Conservation (phyloP, 2,329 filamentous ascomycete genomes). For the Daldinia eschscholtzii region DNA sequence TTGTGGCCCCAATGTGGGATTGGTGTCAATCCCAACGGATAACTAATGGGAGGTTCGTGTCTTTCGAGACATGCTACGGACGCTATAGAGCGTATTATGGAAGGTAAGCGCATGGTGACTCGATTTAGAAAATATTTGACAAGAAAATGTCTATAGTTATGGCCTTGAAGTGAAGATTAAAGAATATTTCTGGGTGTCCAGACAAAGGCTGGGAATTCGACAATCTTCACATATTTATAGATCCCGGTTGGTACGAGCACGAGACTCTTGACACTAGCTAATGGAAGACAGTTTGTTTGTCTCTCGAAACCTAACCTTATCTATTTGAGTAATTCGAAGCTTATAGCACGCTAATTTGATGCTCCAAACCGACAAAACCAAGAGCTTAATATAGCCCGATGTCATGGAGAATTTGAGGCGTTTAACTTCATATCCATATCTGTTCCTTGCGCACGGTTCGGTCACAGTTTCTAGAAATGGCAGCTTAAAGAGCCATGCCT, state of each 20-base stretch:
- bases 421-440: slow-evolving; percentile 32
- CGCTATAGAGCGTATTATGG: slow-evolving; percentile 17
- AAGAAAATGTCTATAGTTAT: not conserved
- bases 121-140: not conserved
- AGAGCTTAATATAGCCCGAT: slow-evolving; percentile 34
- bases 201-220: not conserved
- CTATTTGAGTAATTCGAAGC: slow-evolving; percentile 20
- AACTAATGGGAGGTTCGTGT: too few species aligned
- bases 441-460: slow-evolving; percentile 20
- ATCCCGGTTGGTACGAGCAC: not conserved
- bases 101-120: slow-evolving; percentile 26
- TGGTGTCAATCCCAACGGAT: slow-evolving; percentile 18
- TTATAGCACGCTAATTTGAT: slow-evolving; percentile 34
- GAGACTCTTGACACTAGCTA: slow-evolving; percentile 13
- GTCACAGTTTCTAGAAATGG: slow-evolving; percentile 15
- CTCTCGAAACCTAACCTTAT: slow-evolving; percentile 3
- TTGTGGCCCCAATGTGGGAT: slow-evolving; percentile 41
- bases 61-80: not conserved
- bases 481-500: slow-evolving; percentile 19
- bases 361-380: slow-evolving; percentile 21
- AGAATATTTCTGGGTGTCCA: not conserved
- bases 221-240: slow-evolving; percentile 19
- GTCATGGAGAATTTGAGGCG: slow-evolving; percentile 10
- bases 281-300: not conserved
- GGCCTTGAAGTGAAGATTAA: not conserved